These are phyloP conservation scores for Nissolia schottii DNA, from an alignment of 306 rosid species.

Conservation along the genomic window DNA sequence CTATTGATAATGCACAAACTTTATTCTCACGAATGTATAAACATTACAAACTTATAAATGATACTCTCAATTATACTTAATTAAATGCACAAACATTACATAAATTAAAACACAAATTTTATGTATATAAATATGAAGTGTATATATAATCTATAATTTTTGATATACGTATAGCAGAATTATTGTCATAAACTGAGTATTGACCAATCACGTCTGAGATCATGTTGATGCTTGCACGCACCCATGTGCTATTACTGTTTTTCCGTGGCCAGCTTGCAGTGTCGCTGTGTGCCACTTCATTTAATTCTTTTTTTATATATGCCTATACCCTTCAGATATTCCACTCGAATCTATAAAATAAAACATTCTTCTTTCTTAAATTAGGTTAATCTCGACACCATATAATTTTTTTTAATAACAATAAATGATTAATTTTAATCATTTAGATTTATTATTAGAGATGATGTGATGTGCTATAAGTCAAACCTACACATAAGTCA, in stretches of 20 bases:
- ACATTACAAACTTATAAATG: too few species aligned
- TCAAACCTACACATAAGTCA: neutral
- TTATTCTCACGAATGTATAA: too few species aligned
- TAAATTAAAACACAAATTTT: too few species aligned
- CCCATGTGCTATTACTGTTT: conserved; percentile 35
- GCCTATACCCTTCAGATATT: neutral
- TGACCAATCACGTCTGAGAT: conserved; percentile 25
- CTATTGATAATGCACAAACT: too few species aligned
- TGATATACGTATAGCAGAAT: too few species aligned
- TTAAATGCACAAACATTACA: too few species aligned
- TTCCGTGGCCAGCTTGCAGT: conserved; percentile 18
- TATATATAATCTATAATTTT: too few species aligned
- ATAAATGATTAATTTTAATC: neutral
- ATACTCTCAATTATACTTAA: too few species aligned
- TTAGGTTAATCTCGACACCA: neutral
- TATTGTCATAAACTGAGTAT: too few species aligned
- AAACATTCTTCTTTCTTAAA: conserved; percentile 20
- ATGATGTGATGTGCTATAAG: neutral
- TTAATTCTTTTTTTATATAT: neutral
- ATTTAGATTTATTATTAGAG: neutral
- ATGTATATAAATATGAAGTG: too few species aligned
- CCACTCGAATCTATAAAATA: conserved; percentile 17
- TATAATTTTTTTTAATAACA: neutral
- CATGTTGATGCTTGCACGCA: conserved; percentile 22
- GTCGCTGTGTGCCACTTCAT: conserved; percentile 1